Base-by-base conservation (phyloP, 164 flowering plant genomes). In the Chloranthus sessilifolius region DNA sequence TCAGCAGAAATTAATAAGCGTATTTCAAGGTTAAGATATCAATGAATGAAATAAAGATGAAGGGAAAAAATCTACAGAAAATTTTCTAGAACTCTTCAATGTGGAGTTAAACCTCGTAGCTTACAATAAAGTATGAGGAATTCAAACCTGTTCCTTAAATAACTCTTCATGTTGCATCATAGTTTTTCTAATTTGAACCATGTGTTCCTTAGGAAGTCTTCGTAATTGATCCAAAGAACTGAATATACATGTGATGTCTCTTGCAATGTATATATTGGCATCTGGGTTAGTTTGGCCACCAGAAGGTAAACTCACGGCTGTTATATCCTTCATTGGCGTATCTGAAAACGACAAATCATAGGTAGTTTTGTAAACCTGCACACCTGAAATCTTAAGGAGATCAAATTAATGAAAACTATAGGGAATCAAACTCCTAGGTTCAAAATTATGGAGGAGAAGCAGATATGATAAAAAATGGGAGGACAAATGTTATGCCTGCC, bases 111-210 rank as follows among this genome's bases (percentile, higher is more conserved):
- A n/a, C n/a, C n/a, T n/a, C n/a, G 24, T 15, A 43, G 38, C 30
- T 7, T 30, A 28, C 12, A 4, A 17, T 40, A 9, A 14, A 42
- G 22, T 15, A 46, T 27, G 26, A 30, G 29, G 34, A 34, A 12
- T 24, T 22, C 58, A 39, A 52, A 63, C 67, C 62, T 57, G 67
- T 52, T 63, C 62, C 37, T 41, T 63, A 36, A 57, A 63, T 23
- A 63, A 52, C 3, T 44, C 58, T 24, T 63, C 67, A 33, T 57
- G 62, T 40, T 27, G 53, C 43, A 63, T 52, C 58, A 52, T 63
- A 26, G 56, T 63, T 14, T 47, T 52, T 26, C 62, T 56, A 24
- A 63, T 63, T 28, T 57, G 58, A 39, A 57, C 53, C 62, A 57
- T 58, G 3, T 50, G 30, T 50, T 50, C 55, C 49, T 21, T 41